Evolutionary conservation across 768 basidiomycete genomes (phyloP).

Genomic region (Serendipita sp.): DNA sequence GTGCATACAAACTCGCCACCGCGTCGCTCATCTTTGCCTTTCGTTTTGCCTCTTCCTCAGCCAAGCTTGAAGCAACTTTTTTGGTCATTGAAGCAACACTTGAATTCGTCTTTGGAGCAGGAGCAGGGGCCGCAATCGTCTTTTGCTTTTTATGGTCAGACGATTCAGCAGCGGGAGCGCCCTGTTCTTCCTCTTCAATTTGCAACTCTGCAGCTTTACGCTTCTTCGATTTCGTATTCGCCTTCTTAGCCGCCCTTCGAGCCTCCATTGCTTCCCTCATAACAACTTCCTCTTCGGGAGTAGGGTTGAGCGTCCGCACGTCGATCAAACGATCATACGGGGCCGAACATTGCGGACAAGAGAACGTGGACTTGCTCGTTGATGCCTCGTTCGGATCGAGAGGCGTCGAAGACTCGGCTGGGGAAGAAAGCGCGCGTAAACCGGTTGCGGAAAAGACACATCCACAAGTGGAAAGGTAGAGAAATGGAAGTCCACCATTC

Average conservation of each 20-base stretch:
- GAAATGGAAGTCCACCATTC: constrained; percentile 79
- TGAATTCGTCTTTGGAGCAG: constrained; percentile 32
- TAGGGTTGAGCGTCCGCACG: constrained; percentile 51
- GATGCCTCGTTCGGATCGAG: constrained; percentile 12
- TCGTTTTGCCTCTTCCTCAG: constrained; percentile 67
- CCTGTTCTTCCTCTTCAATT: constrained; percentile 12
- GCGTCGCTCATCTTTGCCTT: constrained; percentile 66
- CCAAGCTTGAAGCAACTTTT: constrained; percentile 54
- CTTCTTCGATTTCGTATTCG: constrained; percentile 36
- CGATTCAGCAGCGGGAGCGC: not conserved
- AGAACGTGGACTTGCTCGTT: constrained; percentile 22
- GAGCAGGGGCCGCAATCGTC: not conserved
- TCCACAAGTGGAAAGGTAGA: constrained; percentile 72
- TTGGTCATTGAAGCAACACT: constrained; percentile 40
- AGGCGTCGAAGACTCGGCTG: constrained; percentile 20
- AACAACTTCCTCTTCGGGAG: constrained; percentile 43
- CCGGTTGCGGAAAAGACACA: constrained; percentile 83
- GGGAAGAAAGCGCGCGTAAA: constrained; percentile 43
- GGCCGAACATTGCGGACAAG: constrained; percentile 64
- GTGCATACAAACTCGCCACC: constrained; percentile 62
- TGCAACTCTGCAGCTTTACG: constrained; percentile 32
- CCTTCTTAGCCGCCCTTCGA: constrained; percentile 37
- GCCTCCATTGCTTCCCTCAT: constrained; percentile 42
- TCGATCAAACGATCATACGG: constrained; percentile 47
- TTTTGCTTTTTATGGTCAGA: not conserved